Evolutionary conservation across 768 basidiomycete species (phyloP), one percentile per base, ranked within the genome.

Genomic region (Tylopilus sp.): DNA sequence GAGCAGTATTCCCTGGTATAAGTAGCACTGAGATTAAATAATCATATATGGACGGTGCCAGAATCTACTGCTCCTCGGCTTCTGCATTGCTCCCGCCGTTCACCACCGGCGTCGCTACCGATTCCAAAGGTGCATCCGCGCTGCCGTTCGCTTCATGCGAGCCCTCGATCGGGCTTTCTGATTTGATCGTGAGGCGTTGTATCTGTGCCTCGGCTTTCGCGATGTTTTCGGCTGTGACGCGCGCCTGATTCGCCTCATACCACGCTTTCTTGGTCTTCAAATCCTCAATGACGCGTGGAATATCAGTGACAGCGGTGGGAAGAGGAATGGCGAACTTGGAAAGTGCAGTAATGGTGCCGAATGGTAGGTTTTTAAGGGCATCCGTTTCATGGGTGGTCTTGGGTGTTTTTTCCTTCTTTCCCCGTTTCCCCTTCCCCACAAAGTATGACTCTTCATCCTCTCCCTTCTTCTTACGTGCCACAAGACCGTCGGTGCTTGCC

Each of bases 201-300:
- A 93, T 88, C 57, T 87, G 80, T 13, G 77, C 79, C 67, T 92
- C 86, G 12, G 86, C 91, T 71, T 88, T 88, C 35, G 83, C 81
- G 45, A 93, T 73, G 59, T 90, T 89, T 63, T 90, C 88, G 5
- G 81, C 79, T 2, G 91, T 92, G 56, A 79, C 81, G 21, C 82
- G 82, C 23, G 79, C 81, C 70, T 95, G 93, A 72, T 98, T 98
- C 28, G 90, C 95, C 67, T 88, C 84, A 63, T 83, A 97, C 93
- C 94, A 98, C 21, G 85, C 78, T 74, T 94, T 94, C 79, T 98
- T 99, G 45, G 82, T 90, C 70, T 88, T 88, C 51, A 99, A 78
- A 67, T 97, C 91, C 63, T 91, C 88, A 50, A 98, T 76, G 42
- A 92, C 82, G 47, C 91, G 88, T 48, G 85, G 79, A 30, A 94